phyloP scores from a whole-genome alignment of 257 asterid species.

The Nicotiana sylvestris region DNA sequence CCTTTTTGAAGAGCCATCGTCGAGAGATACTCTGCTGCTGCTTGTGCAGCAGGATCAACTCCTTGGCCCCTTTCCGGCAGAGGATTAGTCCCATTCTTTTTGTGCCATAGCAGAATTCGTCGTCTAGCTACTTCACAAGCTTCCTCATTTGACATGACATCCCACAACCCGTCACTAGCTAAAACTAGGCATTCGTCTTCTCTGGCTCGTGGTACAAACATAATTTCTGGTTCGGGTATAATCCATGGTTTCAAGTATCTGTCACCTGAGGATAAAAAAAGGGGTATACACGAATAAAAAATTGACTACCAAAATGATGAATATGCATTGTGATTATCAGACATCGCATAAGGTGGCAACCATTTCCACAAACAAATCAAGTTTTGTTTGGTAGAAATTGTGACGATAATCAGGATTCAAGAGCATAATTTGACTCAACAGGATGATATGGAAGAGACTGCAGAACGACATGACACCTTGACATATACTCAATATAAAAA shows the following conservation, averaged over 20 bases:
- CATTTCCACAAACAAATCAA: too few species aligned
- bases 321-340: too few species aligned
- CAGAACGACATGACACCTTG: too few species aligned
- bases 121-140: constrained; percentile 63
- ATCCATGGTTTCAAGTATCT: constrained; percentile 81
- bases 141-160: constrained; percentile 68
- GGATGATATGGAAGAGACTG: too few species aligned
- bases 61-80: constrained; percentile 52
- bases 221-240: constrained; percentile 77
- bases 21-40: constrained; percentile 74
- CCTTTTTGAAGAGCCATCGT: constrained; percentile 67
- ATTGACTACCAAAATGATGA: too few species aligned
- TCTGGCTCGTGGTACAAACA: constrained; percentile 58
- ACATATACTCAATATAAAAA: too few species aligned
- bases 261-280: constrained; percentile 43
- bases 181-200: constrained; percentile 76
- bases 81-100: constrained; percentile 45
- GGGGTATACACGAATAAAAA: neutral
- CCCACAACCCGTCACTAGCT: constrained; percentile 90
- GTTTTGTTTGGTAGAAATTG: too few species aligned
- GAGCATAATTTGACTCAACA: too few species aligned
- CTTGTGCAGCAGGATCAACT: constrained; percentile 78
- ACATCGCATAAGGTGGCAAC: too few species aligned
- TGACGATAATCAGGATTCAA: too few species aligned
- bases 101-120: constrained; percentile 74